phyloP scores from a whole-genome alignment of 148 eudicot genomes.

The Rhododendron williamsianum region DNA sequence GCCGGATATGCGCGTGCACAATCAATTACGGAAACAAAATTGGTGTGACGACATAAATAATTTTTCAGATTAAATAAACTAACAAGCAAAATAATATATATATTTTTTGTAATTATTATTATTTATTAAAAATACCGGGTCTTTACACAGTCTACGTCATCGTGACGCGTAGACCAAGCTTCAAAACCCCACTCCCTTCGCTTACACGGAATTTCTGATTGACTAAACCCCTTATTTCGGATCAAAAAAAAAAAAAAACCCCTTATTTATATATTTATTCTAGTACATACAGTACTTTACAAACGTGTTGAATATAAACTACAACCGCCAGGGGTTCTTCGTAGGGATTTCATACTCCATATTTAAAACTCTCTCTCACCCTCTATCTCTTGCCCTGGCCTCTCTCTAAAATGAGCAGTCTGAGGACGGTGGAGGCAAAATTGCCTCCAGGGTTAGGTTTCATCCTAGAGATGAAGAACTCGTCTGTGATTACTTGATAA shows the following conservation, averaged over 20 bases:
- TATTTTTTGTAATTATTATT: too few relatives aligned
- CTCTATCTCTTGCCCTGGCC: background rate
- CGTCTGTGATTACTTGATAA: slow-evolving; percentile 80
- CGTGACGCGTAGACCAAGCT: background rate
- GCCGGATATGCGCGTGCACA: too few relatives aligned
- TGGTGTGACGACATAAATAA: too few relatives aligned
- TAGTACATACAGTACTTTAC: background rate
- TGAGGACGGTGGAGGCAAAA: slow-evolving; percentile 74
- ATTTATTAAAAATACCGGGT: too few relatives aligned
- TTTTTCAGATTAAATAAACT: too few relatives aligned
- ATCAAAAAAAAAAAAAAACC: too few relatives aligned
- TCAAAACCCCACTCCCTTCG: background rate
- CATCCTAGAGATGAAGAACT: slow-evolving; percentile 89
- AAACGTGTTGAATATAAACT: background rate
- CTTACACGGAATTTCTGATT: background rate
- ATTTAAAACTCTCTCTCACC: background rate
- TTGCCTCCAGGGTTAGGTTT: slow-evolving; percentile 92
- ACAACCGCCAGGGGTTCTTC: background rate
- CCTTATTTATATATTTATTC: background rate
- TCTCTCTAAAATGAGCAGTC: slow-evolving; percentile 40
- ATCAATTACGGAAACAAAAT: too few relatives aligned
- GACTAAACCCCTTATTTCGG: background rate
- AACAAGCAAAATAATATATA: too few relatives aligned
- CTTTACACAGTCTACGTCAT: background rate
- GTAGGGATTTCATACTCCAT: background rate